Percentiles rank a stretch among this genome's conserved stretches.
These are phyloP conservation scores for Thuja plicata DNA, from an alignment of 83 land plant genomes.

Conservation along the genomic window DNA sequence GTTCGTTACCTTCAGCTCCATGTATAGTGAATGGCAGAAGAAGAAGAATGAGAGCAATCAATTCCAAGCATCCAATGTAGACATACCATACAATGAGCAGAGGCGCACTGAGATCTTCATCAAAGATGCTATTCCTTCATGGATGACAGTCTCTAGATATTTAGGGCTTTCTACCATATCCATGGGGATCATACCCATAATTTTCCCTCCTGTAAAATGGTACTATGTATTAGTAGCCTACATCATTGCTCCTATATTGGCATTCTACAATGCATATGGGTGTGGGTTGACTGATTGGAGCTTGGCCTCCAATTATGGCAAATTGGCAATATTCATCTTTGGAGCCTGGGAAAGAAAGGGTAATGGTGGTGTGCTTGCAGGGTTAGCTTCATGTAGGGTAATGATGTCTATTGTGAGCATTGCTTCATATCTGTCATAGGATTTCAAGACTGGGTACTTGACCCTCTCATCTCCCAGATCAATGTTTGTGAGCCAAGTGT, in stretches of 20 bases:
- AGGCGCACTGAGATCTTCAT: constrained; percentile 42
- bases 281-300: too few species aligned
- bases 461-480: too few species aligned
- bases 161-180: constrained; percentile 35
- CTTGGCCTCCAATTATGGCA: too few species aligned
- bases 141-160: constrained; percentile 51
- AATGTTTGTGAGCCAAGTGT: constrained; percentile 48
- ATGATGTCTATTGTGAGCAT: constrained; percentile 57
- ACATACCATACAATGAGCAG: constrained; percentile 21
- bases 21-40: constrained; percentile 2
- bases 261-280: too few species aligned
- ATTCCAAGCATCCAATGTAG: neutral
- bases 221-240: too few species aligned
- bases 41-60: neutral
- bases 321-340: too few species aligned
- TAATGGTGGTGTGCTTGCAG: constrained; percentile 68
- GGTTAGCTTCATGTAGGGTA: constrained; percentile 59
- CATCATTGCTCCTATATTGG: too few species aligned
- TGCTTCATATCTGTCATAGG: constrained; percentile 63
- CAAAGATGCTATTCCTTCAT: constrained; percentile 46
- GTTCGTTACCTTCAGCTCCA: neutral
- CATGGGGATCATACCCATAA: constrained; percentile 36
- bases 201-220: too few species aligned
- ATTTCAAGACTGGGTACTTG: constrained; percentile 59
- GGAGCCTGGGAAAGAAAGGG: too few species aligned